Evolutionary conservation across 306 rosid species (phyloP).

Genomic region (Lathyrus sativus): DNA sequence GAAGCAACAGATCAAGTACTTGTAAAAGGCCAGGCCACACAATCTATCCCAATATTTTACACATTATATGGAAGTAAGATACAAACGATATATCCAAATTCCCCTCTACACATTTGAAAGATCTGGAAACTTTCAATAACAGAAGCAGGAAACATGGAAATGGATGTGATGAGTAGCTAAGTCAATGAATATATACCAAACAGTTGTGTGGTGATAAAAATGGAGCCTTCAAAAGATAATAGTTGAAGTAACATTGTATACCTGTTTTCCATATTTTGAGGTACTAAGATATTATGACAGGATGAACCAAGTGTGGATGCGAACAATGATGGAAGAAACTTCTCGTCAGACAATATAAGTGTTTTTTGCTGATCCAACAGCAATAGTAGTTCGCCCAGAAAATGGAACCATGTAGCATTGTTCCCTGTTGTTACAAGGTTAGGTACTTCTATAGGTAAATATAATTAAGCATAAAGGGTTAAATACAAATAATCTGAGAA

Average conservation of each 20-base stretch:
- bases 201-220: constrained; percentile 5
- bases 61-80: not conserved
- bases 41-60: constrained; percentile 3
- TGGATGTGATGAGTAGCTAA: constrained; percentile 27
- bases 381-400: constrained; percentile 65
- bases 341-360: constrained; percentile 70
- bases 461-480: not conserved
- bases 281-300: constrained; percentile 55
- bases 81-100: not conserved
- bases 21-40: not conserved
- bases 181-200: constrained; percentile 24
- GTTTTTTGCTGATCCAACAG: constrained; percentile 72
- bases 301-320: constrained; percentile 67
- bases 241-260: constrained; percentile 34
- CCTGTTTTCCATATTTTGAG: constrained; percentile 76
- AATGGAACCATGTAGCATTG: constrained; percentile 62
- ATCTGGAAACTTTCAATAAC: constrained; percentile 10
- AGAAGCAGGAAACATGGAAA: constrained; percentile 4
- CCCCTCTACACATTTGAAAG: not conserved
- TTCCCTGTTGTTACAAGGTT: constrained; percentile 56
- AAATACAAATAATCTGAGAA: constrained; percentile 25
- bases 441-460: constrained; percentile 29
- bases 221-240: constrained; percentile 11
- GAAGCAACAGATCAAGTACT: not conserved
- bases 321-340: constrained; percentile 73